A percentile compares a stretch with the other conserved stretches of the same genome.
Conservation (phyloP, 2,329 filamentous ascomycete species). For the Aphanocladium album region DNA sequence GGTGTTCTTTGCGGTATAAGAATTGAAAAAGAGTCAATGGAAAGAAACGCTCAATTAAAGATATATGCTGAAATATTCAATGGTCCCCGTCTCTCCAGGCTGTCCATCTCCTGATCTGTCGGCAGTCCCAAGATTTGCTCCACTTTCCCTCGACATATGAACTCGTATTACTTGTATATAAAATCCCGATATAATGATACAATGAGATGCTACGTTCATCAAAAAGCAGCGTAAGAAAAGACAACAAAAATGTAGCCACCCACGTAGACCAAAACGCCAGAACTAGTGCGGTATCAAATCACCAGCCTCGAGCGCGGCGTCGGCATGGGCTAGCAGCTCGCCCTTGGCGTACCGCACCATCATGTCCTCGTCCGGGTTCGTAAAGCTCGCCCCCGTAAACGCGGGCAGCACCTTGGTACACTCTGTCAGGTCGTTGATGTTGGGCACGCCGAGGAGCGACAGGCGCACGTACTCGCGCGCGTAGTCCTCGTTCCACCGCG, state of each 20-base stretch:
- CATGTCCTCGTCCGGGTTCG: conserved; percentile 18
- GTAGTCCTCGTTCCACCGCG: conserved; percentile 43
- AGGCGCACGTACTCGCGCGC: conserved; percentile 47
- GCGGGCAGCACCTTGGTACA: conserved; percentile 45
- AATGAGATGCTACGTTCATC: no score
- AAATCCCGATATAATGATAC: no score
- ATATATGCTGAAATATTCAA: no score
- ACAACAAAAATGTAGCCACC: neutral
- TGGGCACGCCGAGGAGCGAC: conserved; percentile 48
- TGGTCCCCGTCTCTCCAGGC: no score
- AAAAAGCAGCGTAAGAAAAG: no score
- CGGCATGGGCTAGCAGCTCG: neutral
- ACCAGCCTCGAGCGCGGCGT: conserved; percentile 1
- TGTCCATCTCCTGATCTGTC: no score
- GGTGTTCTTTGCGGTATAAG: no score
- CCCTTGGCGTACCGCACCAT: conserved; percentile 13
- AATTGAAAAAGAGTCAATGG: no score
- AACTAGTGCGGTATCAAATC: conserved; percentile 2
- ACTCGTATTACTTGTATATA: no score
- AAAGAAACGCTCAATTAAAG: no score
- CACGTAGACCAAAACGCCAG: neutral
- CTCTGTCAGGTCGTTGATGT: conserved; percentile 48
- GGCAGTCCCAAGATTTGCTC: no score
- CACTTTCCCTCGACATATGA: no score
- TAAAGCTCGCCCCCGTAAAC: conserved; percentile 15